Base-by-base conservation (phyloP, 768 basidiomycete species). In the Agaricus sinodeliciosus region DNA sequence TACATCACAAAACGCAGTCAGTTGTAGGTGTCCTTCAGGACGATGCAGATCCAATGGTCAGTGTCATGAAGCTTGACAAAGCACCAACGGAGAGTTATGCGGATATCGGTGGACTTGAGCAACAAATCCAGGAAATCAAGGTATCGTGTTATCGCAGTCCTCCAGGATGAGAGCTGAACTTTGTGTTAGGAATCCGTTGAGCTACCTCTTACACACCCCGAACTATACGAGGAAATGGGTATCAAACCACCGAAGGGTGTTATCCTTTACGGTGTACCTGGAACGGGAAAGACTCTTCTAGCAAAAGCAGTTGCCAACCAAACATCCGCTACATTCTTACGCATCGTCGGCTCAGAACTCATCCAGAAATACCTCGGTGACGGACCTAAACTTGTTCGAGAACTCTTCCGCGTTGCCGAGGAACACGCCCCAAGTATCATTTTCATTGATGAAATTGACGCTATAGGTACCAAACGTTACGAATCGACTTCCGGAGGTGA, bases 301-400 rank as follows among this genome's bases (percentile, higher is more conserved):
- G 96, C 96, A 15, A 97, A 96, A 67, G 95, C 95, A 0, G 94
- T 97, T 8, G 94, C 95, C 27, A 96, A 97, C 67, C 94, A 97
- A 71, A 98, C 95, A 36, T 96, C 94, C 3, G 94, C 95, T 0
- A 98, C 94, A 1, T 99, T 98, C 79, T 70, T 99, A 58, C 93
- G 94, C 48, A 90, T 99, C 44, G 94, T 97, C 47, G 95, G 96
- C 18, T 95, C 93, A 2, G 95, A 98, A 65, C 84, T 99, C 50
- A 98, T 99, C 55, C 96, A 99, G 76, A 99, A 98, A 67, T 99
- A 98, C 66, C 88, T 99, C 40, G 96, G 96, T 61, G 96, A 99
- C 61, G 95, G 96, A 11, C 94, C 95, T 26, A 99, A 98, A 71
- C 84, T 98, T 34, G 96, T 99, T 13, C 85, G 96, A 56, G 95